Evolutionary conservation across 768 basidiomycete species (phyloP).

Genomic region (Lactarius pseudohatsudake): DNA sequence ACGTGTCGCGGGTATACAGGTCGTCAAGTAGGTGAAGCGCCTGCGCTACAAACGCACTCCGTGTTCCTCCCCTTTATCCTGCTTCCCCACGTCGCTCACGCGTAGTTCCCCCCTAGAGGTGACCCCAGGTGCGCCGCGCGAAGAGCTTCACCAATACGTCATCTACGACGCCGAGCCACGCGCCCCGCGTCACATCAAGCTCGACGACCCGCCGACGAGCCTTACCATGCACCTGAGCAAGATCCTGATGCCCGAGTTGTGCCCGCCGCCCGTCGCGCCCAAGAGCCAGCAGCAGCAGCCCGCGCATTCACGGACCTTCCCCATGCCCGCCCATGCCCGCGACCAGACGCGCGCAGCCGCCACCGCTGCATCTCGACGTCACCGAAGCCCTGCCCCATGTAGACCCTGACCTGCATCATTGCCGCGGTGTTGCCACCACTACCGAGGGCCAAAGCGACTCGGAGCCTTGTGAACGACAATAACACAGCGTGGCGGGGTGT

Average conservation of each 20-base stretch:
- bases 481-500: too few species aligned
- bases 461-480: too few species aligned
- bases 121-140: background rate
- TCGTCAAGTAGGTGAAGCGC: constrained; percentile 80
- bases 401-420: too few species aligned
- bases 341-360: background rate
- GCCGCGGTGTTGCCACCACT: too few species aligned
- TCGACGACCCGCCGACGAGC: constrained; percentile 62
- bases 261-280: constrained; percentile 46
- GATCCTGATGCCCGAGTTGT: constrained; percentile 83
- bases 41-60: constrained; percentile 70
- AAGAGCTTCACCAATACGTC: constrained; percentile 66
- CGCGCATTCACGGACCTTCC: constrained; percentile 35
- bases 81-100: background rate
- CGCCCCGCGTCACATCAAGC: constrained; percentile 62
- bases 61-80: too few species aligned
- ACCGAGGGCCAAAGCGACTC: too few species aligned
- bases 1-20: constrained; percentile 78
- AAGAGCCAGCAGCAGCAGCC: constrained; percentile 62
- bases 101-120: background rate
- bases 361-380: background rate
- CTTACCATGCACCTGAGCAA: constrained; percentile 79
- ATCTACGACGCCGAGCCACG: constrained; percentile 54
- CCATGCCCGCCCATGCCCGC: background rate
- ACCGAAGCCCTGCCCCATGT: too few species aligned